phyloP scores from a whole-genome alignment of 306 rosid species.

The Dalbergia cochinchinensis region DNA sequence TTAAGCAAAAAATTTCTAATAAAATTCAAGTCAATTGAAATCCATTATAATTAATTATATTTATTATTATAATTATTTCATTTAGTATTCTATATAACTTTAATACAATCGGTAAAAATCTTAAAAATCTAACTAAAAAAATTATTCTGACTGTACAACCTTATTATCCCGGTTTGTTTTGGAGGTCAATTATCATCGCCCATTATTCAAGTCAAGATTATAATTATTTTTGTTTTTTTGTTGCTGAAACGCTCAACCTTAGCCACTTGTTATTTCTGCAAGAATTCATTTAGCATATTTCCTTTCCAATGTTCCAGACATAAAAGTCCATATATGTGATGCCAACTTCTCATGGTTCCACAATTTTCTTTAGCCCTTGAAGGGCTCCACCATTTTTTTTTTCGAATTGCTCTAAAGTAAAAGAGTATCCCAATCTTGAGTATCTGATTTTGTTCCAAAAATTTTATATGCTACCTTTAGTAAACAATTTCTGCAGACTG shows the following conservation, averaged over 20 bases:
- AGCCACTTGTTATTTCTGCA: not conserved
- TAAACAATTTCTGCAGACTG: constrained; percentile 23
- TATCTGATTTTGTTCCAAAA: constrained; percentile 35
- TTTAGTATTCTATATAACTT: too few species aligned
- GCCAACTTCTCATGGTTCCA: constrained; percentile 33
- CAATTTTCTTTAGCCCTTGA: not conserved
- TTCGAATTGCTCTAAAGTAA: not conserved
- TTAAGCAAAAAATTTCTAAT: too few species aligned
- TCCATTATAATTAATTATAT: too few species aligned
- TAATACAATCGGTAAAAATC: too few species aligned
- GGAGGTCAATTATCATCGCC: too few species aligned
- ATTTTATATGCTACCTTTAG: constrained; percentile 24
- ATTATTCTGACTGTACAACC: too few species aligned
- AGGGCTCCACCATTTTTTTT: not conserved
- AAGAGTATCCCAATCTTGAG: constrained; percentile 29
- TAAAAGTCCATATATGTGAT: constrained; percentile 37
- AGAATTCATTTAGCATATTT: not conserved
- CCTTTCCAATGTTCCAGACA: constrained; percentile 2
- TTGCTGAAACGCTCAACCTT: constrained; percentile 32
- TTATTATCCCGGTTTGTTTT: too few species aligned
- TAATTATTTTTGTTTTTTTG: not conserved
- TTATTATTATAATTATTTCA: too few species aligned
- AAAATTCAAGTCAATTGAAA: too few species aligned
- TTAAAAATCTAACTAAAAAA: too few species aligned
- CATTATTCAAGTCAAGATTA: too few species aligned